Base-by-base conservation (phyloP, 2,329 filamentous ascomycete genomes). In the Exophiala xenobiotica region DNA sequence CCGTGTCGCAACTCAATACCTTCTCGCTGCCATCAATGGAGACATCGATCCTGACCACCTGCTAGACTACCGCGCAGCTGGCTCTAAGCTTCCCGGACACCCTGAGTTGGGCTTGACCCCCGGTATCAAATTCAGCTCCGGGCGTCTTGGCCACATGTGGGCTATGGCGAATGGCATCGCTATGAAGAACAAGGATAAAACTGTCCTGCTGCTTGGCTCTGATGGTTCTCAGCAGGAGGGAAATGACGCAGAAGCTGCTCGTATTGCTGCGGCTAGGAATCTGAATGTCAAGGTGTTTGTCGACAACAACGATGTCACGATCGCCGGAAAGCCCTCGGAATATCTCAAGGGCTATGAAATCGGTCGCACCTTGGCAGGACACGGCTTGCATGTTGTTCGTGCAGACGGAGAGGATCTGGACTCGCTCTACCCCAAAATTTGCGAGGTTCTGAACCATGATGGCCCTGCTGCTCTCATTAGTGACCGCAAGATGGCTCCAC, bases 161-260 rank as follows among this genome's bases (percentile, higher is more conserved):
- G 64, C 57, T 4, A 65, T 70, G 60, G 63, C 68, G 9, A 71
- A 71, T 48, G 69, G 69, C 26, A 66, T 71, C 18, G 58, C 65
- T 26, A 64, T 71, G 65, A 67, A 67, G 14, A 65, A 70, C 58
- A 58, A 61, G 31, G 64, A 66, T 11, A 71, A 71, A 61, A 66
- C 64, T 6, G 58, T 71, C 11, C 56, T 71, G 14, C 42, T 71
- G 47, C 53, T 71, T 26, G 69, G 69, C 18, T 71, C 69, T 0
- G 69, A 71, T 53, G 69, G 69, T 12, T 69, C 68, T n/a, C 68
- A 71, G 52, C 68, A 71, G 51, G 69, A 71, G 62, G 69, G 69
- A 53, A 68, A 71, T 27, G 68, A 71, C 27, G 68, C 67, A n/a
- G 69, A 71, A 52, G 68, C 69, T 6, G 69, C 69, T 1, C 64